A percentile compares a stretch with the other conserved stretches of the same genome.
Conservation (phyloP, 192 early-diverging fungal genomes). For the Globomyces pollinis-pini region DNA sequence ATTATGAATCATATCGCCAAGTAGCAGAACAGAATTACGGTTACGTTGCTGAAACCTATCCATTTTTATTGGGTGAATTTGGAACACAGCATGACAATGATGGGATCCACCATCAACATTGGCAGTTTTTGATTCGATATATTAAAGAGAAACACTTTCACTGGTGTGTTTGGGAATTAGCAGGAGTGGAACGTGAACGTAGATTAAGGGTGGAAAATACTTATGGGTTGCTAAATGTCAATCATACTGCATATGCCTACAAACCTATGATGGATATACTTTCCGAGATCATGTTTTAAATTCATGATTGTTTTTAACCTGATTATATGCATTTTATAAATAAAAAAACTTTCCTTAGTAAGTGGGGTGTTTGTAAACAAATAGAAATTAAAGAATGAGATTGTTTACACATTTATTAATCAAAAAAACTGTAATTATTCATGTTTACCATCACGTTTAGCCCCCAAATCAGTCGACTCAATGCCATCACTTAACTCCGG, state of each 20-base stretch:
- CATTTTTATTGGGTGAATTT: conserved; percentile 2
- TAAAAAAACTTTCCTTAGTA: no score
- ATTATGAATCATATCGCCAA: neutral
- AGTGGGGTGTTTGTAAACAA: no score
- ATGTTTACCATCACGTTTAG: no score
- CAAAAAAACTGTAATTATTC: no score
- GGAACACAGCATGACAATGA: neutral
- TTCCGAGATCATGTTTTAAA: neutral
- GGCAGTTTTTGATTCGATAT: conserved; percentile 1
- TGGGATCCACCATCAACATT: neutral
- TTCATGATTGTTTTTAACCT: no score
- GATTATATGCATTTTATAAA: no score
- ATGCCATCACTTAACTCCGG: no score
- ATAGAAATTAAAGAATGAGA: no score
- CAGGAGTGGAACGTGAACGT: no score
- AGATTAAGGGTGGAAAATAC: no score
- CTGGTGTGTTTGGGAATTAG: conserved; percentile 1
- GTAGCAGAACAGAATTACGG: neutral
- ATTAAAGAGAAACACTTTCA: conserved; percentile 7
- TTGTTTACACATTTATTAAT: no score
- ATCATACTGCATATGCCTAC: neutral
- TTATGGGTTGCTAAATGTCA: neutral
- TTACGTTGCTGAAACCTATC: neutral
- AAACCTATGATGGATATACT: neutral
- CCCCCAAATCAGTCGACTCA: no score